Evolutionary conservation across 306 rosid species (phyloP), one percentile per base, ranked within the genome.

Genomic region (Vigna angularis): DNA sequence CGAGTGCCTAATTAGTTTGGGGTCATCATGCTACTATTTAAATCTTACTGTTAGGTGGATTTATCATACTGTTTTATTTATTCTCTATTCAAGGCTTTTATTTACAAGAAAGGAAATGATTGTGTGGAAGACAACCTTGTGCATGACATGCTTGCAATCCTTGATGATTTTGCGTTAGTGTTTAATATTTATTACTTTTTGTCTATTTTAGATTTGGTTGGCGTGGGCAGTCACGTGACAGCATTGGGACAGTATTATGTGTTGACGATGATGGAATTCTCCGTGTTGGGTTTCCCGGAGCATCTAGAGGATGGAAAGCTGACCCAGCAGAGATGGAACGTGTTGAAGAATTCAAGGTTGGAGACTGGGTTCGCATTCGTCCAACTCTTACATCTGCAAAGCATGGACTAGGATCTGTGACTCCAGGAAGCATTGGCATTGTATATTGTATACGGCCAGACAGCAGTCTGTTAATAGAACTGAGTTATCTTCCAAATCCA

Each of bases 281-380:
- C 70, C 98, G 98, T 68, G 99, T 95, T 79, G 99, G 99, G 77
- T 95, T 91, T 90, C 99, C 99, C 80, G 99, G 99, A 81, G 99
- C 99, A 69, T 95, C 99, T 47, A 95, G 99, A 86, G 99, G 99
- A 80, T 95, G 99, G 98, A 91, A 93, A 78, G 99, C 99, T 82
- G 98, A 95, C 87, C 99, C 99, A 44, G 97, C 98, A 10, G 99
- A 95, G 84, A 95, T 95, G 99, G 99, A 93, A 70, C 90, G 99
- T 73, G 99, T 95, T 70, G 97, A 95, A 86, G 99, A 95, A 82
- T 95, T 89, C 88, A 95, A 91, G 85, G 98, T 95, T 73, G 97
- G 99, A 75, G 98, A 93, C 71, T 95, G 99, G 99, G 93, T 95
- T 81, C 98, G 99, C 26, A 91, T 95, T 56, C 98, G 99, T 69